These are phyloP conservation scores for Diutina mesorugosa DNA, from an alignment of 1,139 yeast genomes.

Conservation along the genomic window DNA sequence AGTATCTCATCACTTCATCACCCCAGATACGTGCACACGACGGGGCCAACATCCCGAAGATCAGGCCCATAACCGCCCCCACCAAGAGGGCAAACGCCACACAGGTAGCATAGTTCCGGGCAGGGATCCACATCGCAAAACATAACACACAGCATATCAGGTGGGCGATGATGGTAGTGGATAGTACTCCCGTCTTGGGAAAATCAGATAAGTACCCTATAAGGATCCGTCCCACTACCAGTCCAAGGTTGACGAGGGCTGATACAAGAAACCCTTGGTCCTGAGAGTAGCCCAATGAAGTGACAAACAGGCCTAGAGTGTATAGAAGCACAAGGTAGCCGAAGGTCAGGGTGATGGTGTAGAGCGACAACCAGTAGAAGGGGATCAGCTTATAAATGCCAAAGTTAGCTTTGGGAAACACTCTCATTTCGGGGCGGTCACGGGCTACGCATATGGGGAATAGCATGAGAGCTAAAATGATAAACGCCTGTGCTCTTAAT, in stretches of 20 bases:
- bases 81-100: constrained; percentile 30
- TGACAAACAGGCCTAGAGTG: constrained; percentile 20
- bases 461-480: constrained; percentile 17
- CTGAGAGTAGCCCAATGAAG: constrained; percentile 21
- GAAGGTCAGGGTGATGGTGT: not conserved
- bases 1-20: not conserved
- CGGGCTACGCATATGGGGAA: constrained; percentile 12
- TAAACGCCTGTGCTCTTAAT: constrained; percentile 23
- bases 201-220: constrained; percentile 35
- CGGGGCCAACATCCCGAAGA: constrained; percentile 3
- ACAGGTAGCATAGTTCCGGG: constrained; percentile 40
- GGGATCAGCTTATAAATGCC: not conserved
- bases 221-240: constrained; percentile 27
- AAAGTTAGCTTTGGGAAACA: not conserved
- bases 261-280: constrained; percentile 35
- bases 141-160: constrained; percentile 22
- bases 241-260: constrained; percentile 35
- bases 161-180: constrained; percentile 22
- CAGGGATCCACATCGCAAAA: constrained; percentile 52
- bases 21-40: not conserved
- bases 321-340: constrained; percentile 23
- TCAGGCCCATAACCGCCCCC: constrained; percentile 42
- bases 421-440: not conserved
- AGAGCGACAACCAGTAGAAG: not conserved
- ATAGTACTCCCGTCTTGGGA: constrained; percentile 24